Evolutionary conservation across 1,284 basidiomycete genomes (phyloP).

Genomic region (Apiotrichum veenhuisii): DNA sequence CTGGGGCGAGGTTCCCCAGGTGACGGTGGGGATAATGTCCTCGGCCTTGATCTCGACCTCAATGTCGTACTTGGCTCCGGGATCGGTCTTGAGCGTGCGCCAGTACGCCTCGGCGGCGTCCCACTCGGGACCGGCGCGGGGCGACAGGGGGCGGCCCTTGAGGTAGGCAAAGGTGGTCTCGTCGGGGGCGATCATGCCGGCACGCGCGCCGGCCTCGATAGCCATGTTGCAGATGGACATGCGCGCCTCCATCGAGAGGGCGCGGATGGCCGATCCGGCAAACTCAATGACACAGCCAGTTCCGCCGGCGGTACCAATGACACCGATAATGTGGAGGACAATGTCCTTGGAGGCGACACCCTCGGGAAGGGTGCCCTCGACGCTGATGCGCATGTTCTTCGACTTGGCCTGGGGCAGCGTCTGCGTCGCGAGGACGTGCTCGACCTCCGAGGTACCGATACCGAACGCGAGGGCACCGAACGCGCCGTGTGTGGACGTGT

Average conservation of each 20-base stretch:
- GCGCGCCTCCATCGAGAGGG: slow-evolving; percentile 88
- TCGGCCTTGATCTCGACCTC: slow-evolving; percentile 79
- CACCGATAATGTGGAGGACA: slow-evolving; percentile 87
- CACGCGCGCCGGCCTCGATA: slow-evolving; percentile 91
- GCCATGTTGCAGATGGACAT: slow-evolving; percentile 99
- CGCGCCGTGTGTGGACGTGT: slow-evolving; percentile 69
- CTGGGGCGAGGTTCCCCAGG: slow-evolving; percentile 95
- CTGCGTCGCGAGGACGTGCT: slow-evolving; percentile 94
- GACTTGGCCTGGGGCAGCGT: slow-evolving; percentile 86
- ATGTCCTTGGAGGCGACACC: slow-evolving; percentile 95
- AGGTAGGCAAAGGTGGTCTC: slow-evolving; percentile 87
- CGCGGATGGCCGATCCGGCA: slow-evolving; percentile 84
- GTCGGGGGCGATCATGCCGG: slow-evolving; percentile 93
- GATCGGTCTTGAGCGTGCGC: slow-evolving; percentile 78
- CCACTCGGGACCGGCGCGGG: slow-evolving; percentile 78
- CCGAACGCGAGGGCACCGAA: slow-evolving; percentile 95
- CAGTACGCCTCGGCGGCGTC: slow-evolving; percentile 84
- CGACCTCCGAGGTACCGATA: slow-evolving; percentile 94
- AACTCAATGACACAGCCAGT: slow-evolving; percentile 92
- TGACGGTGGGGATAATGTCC: slow-evolving; percentile 90
- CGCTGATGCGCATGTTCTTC: slow-evolving; percentile 93
- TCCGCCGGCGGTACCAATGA: slow-evolving; percentile 91
- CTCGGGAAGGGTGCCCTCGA: slow-evolving; percentile 78
- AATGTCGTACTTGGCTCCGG: slow-evolving; percentile 83
- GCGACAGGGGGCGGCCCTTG: slow-evolving; percentile 73